Evolutionary conservation across 768 basidiomycete species (phyloP).

Genomic region (Ramaria sp.): DNA sequence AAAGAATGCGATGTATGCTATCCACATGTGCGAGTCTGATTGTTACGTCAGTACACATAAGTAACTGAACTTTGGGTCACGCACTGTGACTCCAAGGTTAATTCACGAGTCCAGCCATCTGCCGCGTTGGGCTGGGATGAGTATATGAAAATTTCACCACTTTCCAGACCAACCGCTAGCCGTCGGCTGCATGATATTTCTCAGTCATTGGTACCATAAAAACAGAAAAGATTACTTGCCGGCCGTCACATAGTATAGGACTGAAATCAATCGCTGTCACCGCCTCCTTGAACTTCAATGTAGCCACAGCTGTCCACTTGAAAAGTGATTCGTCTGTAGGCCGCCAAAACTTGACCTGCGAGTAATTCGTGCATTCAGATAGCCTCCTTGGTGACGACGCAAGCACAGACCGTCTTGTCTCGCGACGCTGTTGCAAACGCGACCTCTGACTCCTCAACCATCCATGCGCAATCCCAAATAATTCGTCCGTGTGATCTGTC

Average conservation of each 20-base stretch:
- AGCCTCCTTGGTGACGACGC: background rate
- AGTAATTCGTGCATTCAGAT: background rate
- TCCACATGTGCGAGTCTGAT: conserved; percentile 62
- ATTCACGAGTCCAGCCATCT: conserved; percentile 36
- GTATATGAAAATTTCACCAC: conserved; percentile 63
- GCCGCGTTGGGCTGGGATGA: conserved; percentile 23
- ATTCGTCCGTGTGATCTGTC: conserved; percentile 87
- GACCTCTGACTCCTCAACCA: conserved; percentile 36
- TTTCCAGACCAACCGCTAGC: conserved; percentile 80
- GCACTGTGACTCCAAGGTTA: conserved; percentile 43
- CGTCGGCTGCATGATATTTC: conserved; percentile 27
- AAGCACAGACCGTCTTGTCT: conserved; percentile 71
- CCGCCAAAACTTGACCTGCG: conserved; percentile 79
- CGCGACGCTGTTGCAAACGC: conserved; percentile 89
- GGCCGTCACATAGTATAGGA: conserved; percentile 24
- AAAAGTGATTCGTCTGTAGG: conserved; percentile 19
- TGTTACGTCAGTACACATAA: background rate
- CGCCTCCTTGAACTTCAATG: conserved; percentile 62
- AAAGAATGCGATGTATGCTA: conserved; percentile 73
- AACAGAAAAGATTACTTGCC: conserved; percentile 24
- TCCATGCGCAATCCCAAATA: conserved; percentile 94
- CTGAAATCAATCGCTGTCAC: conserved; percentile 76
- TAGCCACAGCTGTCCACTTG: conserved; percentile 48
- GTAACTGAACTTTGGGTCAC: conserved; percentile 14
- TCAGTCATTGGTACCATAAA: background rate